Base-by-base conservation (phyloP, 2,329 filamentous ascomycete genomes). In the Claviceps digitariae region DNA sequence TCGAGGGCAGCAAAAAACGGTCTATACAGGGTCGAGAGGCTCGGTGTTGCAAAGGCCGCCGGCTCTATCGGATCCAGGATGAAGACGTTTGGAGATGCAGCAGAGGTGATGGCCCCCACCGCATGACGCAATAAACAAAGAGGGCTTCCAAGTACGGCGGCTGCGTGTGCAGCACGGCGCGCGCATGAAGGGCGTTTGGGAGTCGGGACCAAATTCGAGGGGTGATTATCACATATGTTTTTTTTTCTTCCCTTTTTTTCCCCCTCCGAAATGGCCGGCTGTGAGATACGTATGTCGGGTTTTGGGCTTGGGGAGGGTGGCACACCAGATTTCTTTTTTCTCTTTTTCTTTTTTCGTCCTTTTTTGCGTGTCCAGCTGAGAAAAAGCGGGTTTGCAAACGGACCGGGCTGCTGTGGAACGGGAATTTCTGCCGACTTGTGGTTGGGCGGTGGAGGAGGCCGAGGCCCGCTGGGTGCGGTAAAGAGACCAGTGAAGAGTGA, bases 31-130 rank as follows among this genome's bases (percentile, higher is more conserved):
- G 55, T 55, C 54, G 55, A 47, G 44, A 46, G 49, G 53, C 43
- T 51, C 21, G n/a, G 52, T 23, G 44, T 27, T 23, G 49, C 41
- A 59, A 54, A 56, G 59, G 31, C 53, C 58, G 68, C 61, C 58
- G 62, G 61, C 53, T 71, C 67, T 76, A 75, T 70, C 64, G 75
- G 67, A 76, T 82, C 79, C 78, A 82, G 75, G 66, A 69, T 79
- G 75, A 74, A 67, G 61, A 54, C 55, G 55, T 52, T 61, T 58
- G 62, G 60, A 64, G 67, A 68, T 74, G 75, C 75, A 73, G 75
- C 73, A 75, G 78, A 79, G 76, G 67, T 61, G 59, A 64, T 69
- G 74, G 77, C 77, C 66, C 64, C 66, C 74, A 72, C 79, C 72
- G 75, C 79, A 82, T 82, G 62, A 66, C 74, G 69, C 61, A 58